Evolutionary conservation across 2,329 filamentous ascomycete genomes (phyloP), one percentile per base, ranked within the genome.

Genomic region (Fusarium sp.): DNA sequence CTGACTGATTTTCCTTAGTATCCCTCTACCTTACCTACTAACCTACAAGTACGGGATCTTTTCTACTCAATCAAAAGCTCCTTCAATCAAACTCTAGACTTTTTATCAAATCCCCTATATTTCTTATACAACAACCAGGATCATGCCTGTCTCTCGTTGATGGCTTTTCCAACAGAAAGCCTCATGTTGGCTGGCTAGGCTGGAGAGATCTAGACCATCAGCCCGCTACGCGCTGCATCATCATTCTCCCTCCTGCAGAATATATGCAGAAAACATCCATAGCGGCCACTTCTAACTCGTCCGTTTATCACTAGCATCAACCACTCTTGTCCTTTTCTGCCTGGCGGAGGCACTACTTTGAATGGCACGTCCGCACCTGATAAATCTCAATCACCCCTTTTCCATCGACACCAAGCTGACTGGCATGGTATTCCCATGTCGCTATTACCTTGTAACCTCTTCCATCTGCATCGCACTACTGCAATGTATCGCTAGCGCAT

Each of bases 391-490:
- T 51, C 49, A 52, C 75, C 72, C 75, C 70, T 70, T 73, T 75
- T 72, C 55, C 59, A 69, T 62, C 55, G 27, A 46, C 44, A 62
- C 44, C 56, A 51, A 58, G 46, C 51, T 57, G 41, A 60, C 57
- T 61, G 41, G 33, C 59, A 69, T 73, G 59, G 42, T 64, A 65
- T 69, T 70, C 61, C 68, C 60, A 69, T 71, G 68, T 58, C 60
- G 51, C 51, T 56, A 69, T 69, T 66, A 44, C 37, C 58, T 25
- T 68, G 64, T 63, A 65, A 60, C 54, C 56, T 63, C 44, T 41
- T 61, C 58, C 52, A 64, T 58, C 52, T 75, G 73, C 73, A 77
- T 72, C 62, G 54, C 73, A 64, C 76, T 76, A 77, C 75, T 77
- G 75, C 75, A 75, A 31, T 41, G 55, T 57, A 35, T 58, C 66